Evolutionary conservation across 495 filamentous ascomycete genomes (phyloP).

Genomic region (Penicillium crystallinum): DNA sequence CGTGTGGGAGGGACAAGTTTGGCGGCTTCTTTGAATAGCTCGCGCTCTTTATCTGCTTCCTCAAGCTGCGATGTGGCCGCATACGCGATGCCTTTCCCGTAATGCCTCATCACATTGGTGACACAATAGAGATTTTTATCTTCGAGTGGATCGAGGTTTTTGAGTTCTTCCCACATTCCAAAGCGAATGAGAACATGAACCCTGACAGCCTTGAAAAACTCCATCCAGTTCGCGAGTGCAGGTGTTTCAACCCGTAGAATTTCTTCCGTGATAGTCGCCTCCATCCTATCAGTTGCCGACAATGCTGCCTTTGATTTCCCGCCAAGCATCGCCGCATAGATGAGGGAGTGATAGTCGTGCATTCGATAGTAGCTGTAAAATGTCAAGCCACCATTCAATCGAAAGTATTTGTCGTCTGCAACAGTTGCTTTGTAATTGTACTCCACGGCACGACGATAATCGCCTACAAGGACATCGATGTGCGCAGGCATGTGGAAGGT

Average conservation of each 20-base stretch:
- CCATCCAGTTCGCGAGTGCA: constrained; percentile 64
- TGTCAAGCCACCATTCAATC: constrained; percentile 42
- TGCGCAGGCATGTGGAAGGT: constrained; percentile 64
- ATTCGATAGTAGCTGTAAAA: constrained; percentile 60
- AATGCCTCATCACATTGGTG: constrained; percentile 54
- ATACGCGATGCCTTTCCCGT: constrained; percentile 54
- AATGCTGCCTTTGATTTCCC: constrained; percentile 49
- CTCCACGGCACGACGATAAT: constrained; percentile 53
- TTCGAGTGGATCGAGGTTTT: constrained; percentile 37
- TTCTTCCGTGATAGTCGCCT: constrained; percentile 47
- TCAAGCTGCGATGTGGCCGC: constrained; percentile 43
- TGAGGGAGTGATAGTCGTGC: constrained; percentile 57
- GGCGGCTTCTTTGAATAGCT: constrained; percentile 38
- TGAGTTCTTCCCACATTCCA: constrained; percentile 53
- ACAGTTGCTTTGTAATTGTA: constrained; percentile 51
- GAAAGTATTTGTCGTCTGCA: constrained; percentile 53
- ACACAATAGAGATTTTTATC: constrained; percentile 52
- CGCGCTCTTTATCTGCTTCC: constrained; percentile 39
- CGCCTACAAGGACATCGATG: constrained; percentile 58
- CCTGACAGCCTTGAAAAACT: constrained; percentile 54
- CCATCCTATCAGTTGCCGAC: constrained; percentile 44
- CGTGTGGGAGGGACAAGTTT: constrained; percentile 42
- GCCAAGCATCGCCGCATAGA: constrained; percentile 64
- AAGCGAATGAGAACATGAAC: constrained; percentile 59
- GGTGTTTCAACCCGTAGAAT: constrained; percentile 52